Percentiles rank a stretch among this genome's conserved stretches.
These are phyloP conservation scores for Suillus fuscotomentosus DNA, from an alignment of 768 basidiomycete species.

Conservation along the genomic window DNA sequence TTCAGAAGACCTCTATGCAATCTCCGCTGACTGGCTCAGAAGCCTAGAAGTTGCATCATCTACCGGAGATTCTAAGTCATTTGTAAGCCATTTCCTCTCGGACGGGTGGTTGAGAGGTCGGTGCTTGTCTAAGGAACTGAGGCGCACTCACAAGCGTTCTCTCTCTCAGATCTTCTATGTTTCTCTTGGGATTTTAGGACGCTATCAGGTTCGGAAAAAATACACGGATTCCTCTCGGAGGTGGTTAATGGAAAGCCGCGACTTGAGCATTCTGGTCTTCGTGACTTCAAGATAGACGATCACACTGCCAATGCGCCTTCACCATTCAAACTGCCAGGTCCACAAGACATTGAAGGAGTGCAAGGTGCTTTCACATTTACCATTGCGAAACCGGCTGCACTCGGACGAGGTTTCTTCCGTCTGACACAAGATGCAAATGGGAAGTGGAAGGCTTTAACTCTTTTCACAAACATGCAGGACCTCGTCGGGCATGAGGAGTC, in stretches of 20 bases:
- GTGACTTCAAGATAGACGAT: not conserved
- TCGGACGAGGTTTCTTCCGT: not conserved
- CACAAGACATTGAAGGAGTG: slow-evolving; percentile 20
- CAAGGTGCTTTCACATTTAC: slow-evolving; percentile 44
- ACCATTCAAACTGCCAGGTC: slow-evolving; percentile 84
- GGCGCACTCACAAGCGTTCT: not conserved
- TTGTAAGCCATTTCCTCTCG: not conserved
- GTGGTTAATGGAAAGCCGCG: not conserved
- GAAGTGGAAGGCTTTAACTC: slow-evolving; percentile 53
- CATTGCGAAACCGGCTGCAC: slow-evolving; percentile 73
- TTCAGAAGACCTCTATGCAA: not conserved
- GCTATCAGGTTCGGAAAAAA: not conserved
- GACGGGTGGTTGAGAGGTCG: not conserved
- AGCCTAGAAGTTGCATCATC: not conserved
- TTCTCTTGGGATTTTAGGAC: not conserved
- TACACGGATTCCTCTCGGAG: not conserved
- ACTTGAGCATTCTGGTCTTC: not conserved
- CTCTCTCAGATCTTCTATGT: not conserved
- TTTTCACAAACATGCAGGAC: slow-evolving; percentile 57
- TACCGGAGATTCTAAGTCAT: not conserved
- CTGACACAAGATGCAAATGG: slow-evolving; percentile 31
- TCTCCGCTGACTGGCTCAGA: not conserved
- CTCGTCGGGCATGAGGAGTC: slow-evolving; percentile 48
- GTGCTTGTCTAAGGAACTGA: not conserved
- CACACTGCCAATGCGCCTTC: slow-evolving; percentile 72